Evolutionary conservation across 2,329 filamentous ascomycete species (phyloP), one percentile per base, ranked within the genome.

Genomic region (Cladophialophora exuberans): DNA sequence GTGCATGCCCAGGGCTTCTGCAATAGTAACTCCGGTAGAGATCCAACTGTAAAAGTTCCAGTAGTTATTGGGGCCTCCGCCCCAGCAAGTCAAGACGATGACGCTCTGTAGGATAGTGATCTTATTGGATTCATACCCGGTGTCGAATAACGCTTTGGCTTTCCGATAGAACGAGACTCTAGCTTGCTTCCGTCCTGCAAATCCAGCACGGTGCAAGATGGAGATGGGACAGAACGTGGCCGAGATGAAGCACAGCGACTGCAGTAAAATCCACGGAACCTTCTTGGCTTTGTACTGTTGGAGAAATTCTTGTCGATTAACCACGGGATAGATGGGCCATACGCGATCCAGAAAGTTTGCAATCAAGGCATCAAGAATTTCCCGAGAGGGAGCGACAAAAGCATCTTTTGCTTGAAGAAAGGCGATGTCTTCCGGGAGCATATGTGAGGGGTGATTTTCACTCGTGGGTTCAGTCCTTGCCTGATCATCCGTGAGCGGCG

Each of bases 31-130:
- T 11, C 50, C 50, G n/a, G 42, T 46, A 30, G 39, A 38, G 39
- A 46, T 45, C 50, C 50, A 53, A 36, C 39, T 45, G 18, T 53
- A 53, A 46, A 53, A 53, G 23, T 45, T 53, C 50, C 50, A 47
- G 30, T 46, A 45, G 17, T 53, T 45, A 33, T 46, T 45, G 23
- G 43, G 50, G 9, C 43, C 42, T 43, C 50, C 42, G n/a, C 39
- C 41, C 50, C 50, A 53, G 43, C 18, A 48, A n/a, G 50, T 47
- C 20, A 48, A 31, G 6, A 53, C 23, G 17, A 47, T 47, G 18
- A 53, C 42, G 17, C 50, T 53, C 50, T 53, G 50, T 13, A 53
- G 42, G 11, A 53, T 38, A 17, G 42, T 47, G 39, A 53, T 53
- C 50, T 53, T 53, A 13, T 53, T 38, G 17, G 33, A 39, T 41